Base-by-base conservation (phyloP, 1,139 yeast genomes). In the Pichia sp. region DNA sequence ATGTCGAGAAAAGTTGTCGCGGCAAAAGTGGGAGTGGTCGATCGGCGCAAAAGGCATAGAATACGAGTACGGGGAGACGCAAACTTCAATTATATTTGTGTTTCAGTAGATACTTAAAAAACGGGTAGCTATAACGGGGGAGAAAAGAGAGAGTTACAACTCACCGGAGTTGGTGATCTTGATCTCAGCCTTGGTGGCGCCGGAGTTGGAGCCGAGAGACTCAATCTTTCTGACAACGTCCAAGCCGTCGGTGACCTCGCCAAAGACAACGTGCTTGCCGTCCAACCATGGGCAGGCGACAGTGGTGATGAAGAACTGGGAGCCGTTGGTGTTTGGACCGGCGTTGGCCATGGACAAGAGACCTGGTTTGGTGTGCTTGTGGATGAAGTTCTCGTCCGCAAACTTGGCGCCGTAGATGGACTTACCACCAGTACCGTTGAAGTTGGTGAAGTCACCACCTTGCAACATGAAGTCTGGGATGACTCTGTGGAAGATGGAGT, bases 291-390 rank as follows among this genome's bases (percentile, higher is more conserved):
- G 88, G 75, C 88, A 80, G 69, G 90, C 82, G 59, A 92, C 97
- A 62, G 98, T 92, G 81, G 99, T 93, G 77, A 93, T 84, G 84
- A 93, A 93, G 81, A 93, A 93, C 80, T 93, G 99, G 59, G 98
- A 92, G 65, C 99, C 99, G 81, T 93, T 93, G 84, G 98, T 92
- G 92, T 92, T 90, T 77, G 97, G 97, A 72, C 99, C 99, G 68
- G 98, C 97, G 72, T 93, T 93, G 75, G 99, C 99, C 99, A 93
- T 93, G 68, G 97, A 89, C 73, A 93, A 83, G 70, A 92, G 82
- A 78, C 97, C 97, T 69, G 97, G 97, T 76, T 80, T 85, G 77
- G 80, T 82, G 84, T 92, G 98, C 72, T 72, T 86, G 81, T 79
- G 82, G 75, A 73, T 61, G 73, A 92, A 92, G 90, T 92, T 90